These are phyloP conservation scores for Anisodus acutangulus DNA, from an alignment of 257 asterid species.

Conservation along the genomic window DNA sequence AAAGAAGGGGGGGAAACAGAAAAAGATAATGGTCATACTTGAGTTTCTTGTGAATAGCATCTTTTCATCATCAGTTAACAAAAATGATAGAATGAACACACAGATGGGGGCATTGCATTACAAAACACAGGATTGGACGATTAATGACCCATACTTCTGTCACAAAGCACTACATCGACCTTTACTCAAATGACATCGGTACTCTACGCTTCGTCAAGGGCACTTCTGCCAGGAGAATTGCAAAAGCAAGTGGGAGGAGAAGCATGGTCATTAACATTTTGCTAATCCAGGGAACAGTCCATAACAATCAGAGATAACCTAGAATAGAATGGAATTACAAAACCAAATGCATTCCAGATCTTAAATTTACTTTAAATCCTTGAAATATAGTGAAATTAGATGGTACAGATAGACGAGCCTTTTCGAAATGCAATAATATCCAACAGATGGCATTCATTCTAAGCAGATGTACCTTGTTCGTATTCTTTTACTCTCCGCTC, in stretches of 20 bases:
- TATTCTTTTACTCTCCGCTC: conserved; percentile 79
- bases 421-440: not conserved
- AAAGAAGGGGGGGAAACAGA: not conserved
- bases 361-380: not conserved
- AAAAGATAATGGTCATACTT: not conserved
- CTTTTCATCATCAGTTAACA: not conserved
- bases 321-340: not conserved
- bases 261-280: not conserved
- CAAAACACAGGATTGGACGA: not conserved
- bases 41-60: conserved; percentile 7
- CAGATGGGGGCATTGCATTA: not conserved
- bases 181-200: conserved; percentile 8
- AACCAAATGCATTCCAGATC: conserved; percentile 27
- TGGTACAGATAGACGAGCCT: conserved; percentile 23
- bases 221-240: not conserved
- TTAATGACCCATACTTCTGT: not conserved
- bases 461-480: conserved; percentile 65
- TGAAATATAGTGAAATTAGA: conserved; percentile 10
- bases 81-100: not conserved
- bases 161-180: conserved; percentile 25
- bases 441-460: not conserved
- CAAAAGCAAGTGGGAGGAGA: conserved; percentile 18
- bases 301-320: not conserved
- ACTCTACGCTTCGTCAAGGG: not conserved
- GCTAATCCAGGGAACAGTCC: conserved; percentile 20